A percentile compares a stretch with the other conserved stretches of the same genome.
Conservation (phyloP, 495 filamentous ascomycete genomes). For the Cercophora sp. region DNA sequence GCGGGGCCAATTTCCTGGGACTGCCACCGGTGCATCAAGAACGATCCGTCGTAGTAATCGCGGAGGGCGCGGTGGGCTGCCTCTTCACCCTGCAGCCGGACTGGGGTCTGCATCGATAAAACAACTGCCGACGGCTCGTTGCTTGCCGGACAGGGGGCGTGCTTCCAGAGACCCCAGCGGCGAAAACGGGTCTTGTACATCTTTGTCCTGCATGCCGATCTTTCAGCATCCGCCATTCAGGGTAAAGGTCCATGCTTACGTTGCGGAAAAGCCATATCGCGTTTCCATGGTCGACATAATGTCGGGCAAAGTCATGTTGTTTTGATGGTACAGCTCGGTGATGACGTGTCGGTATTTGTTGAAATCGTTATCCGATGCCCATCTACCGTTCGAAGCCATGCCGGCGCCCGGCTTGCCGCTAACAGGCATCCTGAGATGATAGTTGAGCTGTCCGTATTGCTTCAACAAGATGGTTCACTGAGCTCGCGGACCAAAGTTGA, state of each 20-base stretch:
- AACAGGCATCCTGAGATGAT: not conserved
- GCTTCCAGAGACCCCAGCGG: constrained; percentile 9
- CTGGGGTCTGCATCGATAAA: constrained; percentile 1
- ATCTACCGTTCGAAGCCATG: not conserved
- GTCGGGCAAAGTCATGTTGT: not conserved
- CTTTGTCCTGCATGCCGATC: not conserved
- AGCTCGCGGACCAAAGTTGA: no score
- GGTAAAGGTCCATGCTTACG: not conserved
- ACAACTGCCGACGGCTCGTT: not conserved
- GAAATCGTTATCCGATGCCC: constrained; percentile 2
- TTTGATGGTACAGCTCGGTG: constrained; percentile 1
- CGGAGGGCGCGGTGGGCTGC: constrained; percentile 9
- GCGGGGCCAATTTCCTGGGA: not conserved
- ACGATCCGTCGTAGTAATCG: constrained; percentile 12
- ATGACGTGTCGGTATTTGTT: not conserved
- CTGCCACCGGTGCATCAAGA: not conserved
- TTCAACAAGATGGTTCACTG: not conserved
- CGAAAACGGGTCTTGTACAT: constrained; percentile 11
- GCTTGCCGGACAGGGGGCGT: not conserved
- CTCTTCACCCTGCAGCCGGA: constrained; percentile 3
- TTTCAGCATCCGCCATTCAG: not conserved
- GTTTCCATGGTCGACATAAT: constrained; percentile 1
- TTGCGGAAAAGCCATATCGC: not conserved
- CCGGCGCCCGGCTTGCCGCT: not conserved
- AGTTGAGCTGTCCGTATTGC: not conserved